phyloP scores from a whole-genome alignment of 1,139 yeast genomes.

The Debaryomyces sp. region DNA sequence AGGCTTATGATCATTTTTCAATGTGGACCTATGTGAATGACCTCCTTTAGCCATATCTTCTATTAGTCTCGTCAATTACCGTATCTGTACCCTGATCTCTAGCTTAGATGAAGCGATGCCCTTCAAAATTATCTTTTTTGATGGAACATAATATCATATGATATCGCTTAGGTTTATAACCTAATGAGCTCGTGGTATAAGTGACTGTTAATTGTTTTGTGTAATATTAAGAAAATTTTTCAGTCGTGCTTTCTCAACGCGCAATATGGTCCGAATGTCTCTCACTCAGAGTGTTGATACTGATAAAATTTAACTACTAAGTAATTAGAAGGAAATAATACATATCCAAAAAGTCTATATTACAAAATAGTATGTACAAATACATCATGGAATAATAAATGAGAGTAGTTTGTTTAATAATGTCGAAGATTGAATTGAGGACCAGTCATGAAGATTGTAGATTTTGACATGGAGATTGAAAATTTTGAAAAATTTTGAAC shows the following conservation, averaged over 20 bases:
- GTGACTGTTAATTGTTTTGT: conserved; percentile 10
- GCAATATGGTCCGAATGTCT: conserved; percentile 2
- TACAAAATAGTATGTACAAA: conserved; percentile 5
- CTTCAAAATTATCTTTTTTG: neutral
- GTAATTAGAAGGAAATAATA: neutral
- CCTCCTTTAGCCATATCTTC: conserved; percentile 60
- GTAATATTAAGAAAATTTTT: conserved; percentile 13
- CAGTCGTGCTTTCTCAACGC: conserved; percentile 10
- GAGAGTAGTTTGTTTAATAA: neutral
- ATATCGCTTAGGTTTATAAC: neutral
- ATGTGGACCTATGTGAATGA: conserved; percentile 79
- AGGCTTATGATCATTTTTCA: conserved; percentile 83
- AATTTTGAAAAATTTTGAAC: neutral
- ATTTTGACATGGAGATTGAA: neutral
- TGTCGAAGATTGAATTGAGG: neutral
- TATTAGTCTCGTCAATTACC: neutral
- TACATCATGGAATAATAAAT: neutral
- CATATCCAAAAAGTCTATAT: conserved; percentile 7
- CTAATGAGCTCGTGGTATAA: neutral
- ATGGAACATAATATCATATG: neutral
- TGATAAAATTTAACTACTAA: conserved; percentile 1
- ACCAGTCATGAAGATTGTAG: neutral
- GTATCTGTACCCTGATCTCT: conserved; percentile 1
- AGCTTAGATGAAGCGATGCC: conserved; percentile 1
- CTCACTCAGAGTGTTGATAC: neutral